Evolutionary conservation across 768 basidiomycete genomes (phyloP), one percentile per base, ranked within the genome.

Genomic region (Rhodotorula paludigena): DNA sequence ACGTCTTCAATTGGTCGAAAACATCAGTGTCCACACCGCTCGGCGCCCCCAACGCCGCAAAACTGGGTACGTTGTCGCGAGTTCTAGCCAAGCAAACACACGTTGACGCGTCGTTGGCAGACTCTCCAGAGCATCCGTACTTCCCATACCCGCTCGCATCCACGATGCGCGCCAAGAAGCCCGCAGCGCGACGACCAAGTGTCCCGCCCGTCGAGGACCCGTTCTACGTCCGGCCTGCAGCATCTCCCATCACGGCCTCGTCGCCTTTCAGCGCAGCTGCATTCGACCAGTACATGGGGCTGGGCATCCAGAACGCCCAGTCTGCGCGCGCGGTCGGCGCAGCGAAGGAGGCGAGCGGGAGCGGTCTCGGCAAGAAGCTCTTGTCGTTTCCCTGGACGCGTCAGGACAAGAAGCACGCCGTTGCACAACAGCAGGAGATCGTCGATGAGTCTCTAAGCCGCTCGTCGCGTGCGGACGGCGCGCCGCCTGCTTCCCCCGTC

Each of bases 361-460:
- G 44, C 32, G 60, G 66, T 15, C 38, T 59, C 23, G 67, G 67
- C 41, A 63, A 63, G 57, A 71, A 71, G 49, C 64, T 71, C 14
- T 35, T 66, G 10, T 62, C 60, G 36, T 70, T 66, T 25, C 64
- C 57, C 6, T 63, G 69, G 58, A 49, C 57, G 38, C 45, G 58
- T 14, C 28, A 33, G 5, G 69, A 66, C 33, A 63, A 66, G 60
- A 71, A 66, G 60, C 42, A 56, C 14, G 30, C 57, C 45, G 42
- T 44, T 30, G 33, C 47, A 21, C 51, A 56, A n/a, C 58, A 54
- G 21, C 45, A 56, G 53, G n/a, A 20, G 7, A 12, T 56, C 55
- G 44, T 45, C 15, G 10, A 32, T 3, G 57, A 25, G 30, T 36
- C n/a, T n/a, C 54, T 20, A 48, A 38, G 38, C 35, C 52, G 3